A percentile compares a stretch with the other conserved stretches of the same genome.
These are phyloP conservation scores for Fusarium zealandicum DNA, from an alignment of 2,329 filamentous ascomycete species.

Conservation along the genomic window DNA sequence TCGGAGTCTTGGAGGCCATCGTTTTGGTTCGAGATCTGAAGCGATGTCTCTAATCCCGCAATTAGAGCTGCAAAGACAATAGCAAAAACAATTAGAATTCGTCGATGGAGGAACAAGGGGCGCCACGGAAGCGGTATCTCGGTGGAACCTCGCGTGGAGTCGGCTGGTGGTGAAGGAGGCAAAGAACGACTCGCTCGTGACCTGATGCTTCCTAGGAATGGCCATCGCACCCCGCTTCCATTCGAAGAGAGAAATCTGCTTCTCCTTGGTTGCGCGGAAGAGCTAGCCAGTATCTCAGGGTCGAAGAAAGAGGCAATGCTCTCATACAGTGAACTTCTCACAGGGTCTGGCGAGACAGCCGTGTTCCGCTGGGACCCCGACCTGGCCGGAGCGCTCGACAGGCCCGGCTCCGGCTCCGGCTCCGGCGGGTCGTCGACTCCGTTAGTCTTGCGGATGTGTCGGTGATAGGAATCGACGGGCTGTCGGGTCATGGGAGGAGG, in stretches of 20 bases:
- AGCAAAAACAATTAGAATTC: slow-evolving; percentile 43
- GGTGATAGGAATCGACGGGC: slow-evolving; percentile 40
- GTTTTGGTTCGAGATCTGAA: slow-evolving; percentile 43
- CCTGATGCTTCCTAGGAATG: slow-evolving; percentile 39
- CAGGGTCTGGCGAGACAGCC: slow-evolving; percentile 6
- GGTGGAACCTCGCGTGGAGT: slow-evolving; percentile 30
- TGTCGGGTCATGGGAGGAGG: slow-evolving; percentile 32
- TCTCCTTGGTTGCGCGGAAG: slow-evolving; percentile 28
- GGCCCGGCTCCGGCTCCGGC: slow-evolving; percentile 17
- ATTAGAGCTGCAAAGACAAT: slow-evolving; percentile 41
- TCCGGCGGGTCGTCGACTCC: slow-evolving; percentile 22
- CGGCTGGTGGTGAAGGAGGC: slow-evolving; percentile 16
- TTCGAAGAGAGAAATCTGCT: slow-evolving; percentile 12
- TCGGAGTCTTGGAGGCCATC: slow-evolving; percentile 41
- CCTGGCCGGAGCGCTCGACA: slow-evolving; percentile 11
- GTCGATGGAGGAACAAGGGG: slow-evolving; percentile 47
- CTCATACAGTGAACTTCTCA: slow-evolving; percentile 12
- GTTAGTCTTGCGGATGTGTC: slow-evolving; percentile 37
- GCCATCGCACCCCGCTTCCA: slow-evolving; percentile 31
- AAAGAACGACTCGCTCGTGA: slow-evolving; percentile 30
- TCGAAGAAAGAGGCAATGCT: slow-evolving; percentile 40
- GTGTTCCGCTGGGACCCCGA: slow-evolving; percentile 21
- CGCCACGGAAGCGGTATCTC: slow-evolving; percentile 46
- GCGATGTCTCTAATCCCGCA: slow-evolving; percentile 42
- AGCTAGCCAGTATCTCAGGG: slow-evolving; percentile 36